Conservation (phyloP, 371 early-diverging fungal species). For the Mortierella sp. region DNA sequence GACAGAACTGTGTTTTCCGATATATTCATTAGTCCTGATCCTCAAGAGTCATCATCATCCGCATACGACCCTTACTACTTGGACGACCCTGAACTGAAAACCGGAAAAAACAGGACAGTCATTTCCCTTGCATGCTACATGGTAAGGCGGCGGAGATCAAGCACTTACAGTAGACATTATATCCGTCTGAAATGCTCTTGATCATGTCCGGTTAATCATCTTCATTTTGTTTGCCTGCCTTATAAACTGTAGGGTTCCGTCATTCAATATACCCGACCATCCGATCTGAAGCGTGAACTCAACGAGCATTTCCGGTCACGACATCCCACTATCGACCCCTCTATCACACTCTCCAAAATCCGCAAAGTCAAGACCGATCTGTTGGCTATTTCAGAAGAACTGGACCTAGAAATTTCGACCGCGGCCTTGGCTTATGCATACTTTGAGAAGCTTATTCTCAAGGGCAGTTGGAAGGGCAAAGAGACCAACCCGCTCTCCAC, state of each 20-base stretch:
- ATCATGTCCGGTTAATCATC: neutral
- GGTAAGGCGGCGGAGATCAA: conserved; percentile 47
- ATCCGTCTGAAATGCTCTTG: neutral
- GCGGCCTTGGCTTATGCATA: conserved; percentile 92
- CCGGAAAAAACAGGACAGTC: conserved; percentile 72
- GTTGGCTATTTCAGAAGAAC: conserved; percentile 63
- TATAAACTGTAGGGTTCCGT: conserved; percentile 69
- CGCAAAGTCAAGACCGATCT: conserved; percentile 80
- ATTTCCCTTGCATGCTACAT: conserved; percentile 74
- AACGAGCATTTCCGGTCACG: conserved; percentile 85
- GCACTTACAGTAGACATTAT: too few relatives aligned
- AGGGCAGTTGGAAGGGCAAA: conserved; percentile 59
- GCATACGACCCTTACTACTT: conserved; percentile 72
- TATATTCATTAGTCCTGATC: conserved; percentile 33
- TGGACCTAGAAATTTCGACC: conserved; percentile 91
- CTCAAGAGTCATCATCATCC: conserved; percentile 35
- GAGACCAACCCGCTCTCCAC: conserved; percentile 61
- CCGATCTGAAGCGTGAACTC: conserved; percentile 75
- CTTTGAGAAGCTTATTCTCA: conserved; percentile 93
- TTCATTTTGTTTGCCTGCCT: neutral
- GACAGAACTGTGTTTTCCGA: neutral
- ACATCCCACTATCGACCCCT: conserved; percentile 81
- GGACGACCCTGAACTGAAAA: conserved; percentile 77
- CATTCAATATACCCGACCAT: conserved; percentile 71
- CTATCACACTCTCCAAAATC: conserved; percentile 86